A percentile compares a stretch with the other conserved stretches of the same genome.
These are phyloP conservation scores for Pueraria montana DNA, from an alignment of 306 rosid genomes.

Conservation along the genomic window DNA sequence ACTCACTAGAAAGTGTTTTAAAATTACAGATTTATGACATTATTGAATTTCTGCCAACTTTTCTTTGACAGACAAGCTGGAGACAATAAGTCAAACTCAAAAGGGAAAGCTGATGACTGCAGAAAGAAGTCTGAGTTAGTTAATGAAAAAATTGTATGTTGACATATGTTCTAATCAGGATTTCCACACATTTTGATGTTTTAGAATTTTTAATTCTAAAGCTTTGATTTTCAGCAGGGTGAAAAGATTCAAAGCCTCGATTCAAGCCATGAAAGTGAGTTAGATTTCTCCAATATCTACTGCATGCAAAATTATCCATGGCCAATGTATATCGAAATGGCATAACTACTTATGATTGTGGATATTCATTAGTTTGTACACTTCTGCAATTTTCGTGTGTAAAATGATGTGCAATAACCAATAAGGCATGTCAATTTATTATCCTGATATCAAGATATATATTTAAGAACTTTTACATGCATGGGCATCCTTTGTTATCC, in stretches of 20 bases:
- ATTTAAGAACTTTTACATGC: not conserved
- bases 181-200: conserved; percentile 38
- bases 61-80: conserved; percentile 67
- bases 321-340: conserved; percentile 28
- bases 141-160: conserved; percentile 62
- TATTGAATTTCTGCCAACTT: conserved; percentile 51
- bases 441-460: not conserved
- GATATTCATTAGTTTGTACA: conserved; percentile 35
- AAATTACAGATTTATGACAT: conserved; percentile 32
- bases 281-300: conserved; percentile 41
- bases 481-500: not conserved
- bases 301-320: conserved; percentile 35
- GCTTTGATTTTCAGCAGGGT: conserved; percentile 57
- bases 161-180: conserved; percentile 31
- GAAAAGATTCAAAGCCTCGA: conserved; percentile 59
- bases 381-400: conserved; percentile 31
- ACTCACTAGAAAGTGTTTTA: not conserved
- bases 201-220: conserved; percentile 37
- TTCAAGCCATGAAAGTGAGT: conserved; percentile 63
- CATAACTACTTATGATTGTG: conserved; percentile 20
- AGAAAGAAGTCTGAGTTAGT: conserved; percentile 57
- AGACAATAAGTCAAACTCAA: conserved; percentile 47
- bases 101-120: conserved; percentile 54
- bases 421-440: conserved; percentile 36
- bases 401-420: not conserved